These are phyloP conservation scores for Neurospora hispaniola DNA, from an alignment of 495 filamentous ascomycete genomes.

Conservation along the genomic window DNA sequence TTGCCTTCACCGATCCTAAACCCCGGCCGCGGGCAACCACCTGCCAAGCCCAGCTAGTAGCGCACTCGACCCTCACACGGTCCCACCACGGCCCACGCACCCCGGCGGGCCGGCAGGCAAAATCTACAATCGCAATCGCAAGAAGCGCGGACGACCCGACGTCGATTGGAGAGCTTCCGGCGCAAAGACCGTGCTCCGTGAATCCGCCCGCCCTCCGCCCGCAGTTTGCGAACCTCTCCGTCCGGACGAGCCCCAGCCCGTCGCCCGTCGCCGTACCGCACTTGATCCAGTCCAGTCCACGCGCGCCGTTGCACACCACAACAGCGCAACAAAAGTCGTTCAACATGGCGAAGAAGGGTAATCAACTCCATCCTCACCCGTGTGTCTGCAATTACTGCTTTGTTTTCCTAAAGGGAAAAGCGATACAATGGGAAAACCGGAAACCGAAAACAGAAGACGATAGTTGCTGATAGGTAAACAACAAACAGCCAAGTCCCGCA, in stretches of 20 bases:
- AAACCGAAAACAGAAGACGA: background rate
- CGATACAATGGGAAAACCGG: background rate
- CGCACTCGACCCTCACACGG: background rate
- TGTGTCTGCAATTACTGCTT: background rate
- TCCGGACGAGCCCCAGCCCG: background rate
- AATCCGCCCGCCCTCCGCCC: background rate
- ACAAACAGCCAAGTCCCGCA: constrained; percentile 73
- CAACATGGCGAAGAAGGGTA: constrained; percentile 49
- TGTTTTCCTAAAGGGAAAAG: background rate
- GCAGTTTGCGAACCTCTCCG: background rate
- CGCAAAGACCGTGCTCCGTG: background rate
- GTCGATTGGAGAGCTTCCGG: background rate
- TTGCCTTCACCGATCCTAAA: background rate
- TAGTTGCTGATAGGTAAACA: background rate
- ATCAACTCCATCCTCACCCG: background rate
- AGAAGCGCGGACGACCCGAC: background rate
- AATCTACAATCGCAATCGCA: background rate
- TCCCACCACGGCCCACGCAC: background rate
- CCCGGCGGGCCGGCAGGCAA: background rate
- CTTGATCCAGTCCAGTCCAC: background rate
- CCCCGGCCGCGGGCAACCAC: background rate
- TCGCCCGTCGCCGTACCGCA: background rate
- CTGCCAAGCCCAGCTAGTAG: background rate
- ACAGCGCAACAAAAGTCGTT: background rate
- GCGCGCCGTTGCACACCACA: background rate